Percentiles rank a stretch among this genome's conserved stretches.
Conservation (phyloP, 2,329 filamentous ascomycete species). For the Pseudogymnoascus sp. region DNA sequence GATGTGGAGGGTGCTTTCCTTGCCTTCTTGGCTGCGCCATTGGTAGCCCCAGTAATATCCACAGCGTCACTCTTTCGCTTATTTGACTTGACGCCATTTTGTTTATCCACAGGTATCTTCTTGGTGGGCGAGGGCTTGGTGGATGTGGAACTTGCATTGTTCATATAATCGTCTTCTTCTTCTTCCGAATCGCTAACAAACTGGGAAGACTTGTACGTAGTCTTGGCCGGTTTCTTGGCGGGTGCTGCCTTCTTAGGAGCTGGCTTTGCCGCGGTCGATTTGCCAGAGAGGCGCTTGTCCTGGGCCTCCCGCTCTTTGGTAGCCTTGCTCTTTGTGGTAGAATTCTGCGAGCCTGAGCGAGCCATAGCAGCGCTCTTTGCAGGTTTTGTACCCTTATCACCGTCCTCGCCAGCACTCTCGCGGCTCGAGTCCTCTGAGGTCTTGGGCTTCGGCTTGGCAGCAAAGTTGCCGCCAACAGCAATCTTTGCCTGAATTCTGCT, state of each 20-base stretch:
- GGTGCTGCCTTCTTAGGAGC: slow-evolving; percentile 26
- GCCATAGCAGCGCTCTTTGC: slow-evolving; percentile 37
- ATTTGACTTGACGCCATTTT: neutral
- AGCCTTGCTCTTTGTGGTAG: slow-evolving; percentile 48
- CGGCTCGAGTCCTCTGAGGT: slow-evolving; percentile 38
- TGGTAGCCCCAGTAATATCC: slow-evolving; percentile 24
- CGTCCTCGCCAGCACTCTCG: slow-evolving; percentile 37
- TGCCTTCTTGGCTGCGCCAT: slow-evolving; percentile 26
- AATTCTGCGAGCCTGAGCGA: slow-evolving; percentile 43
- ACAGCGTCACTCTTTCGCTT: slow-evolving; percentile 18
- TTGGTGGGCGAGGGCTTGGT: neutral
- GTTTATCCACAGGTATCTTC: neutral
- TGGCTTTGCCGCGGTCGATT: slow-evolving; percentile 19
- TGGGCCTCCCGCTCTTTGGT: slow-evolving; percentile 43
- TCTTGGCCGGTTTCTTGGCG: slow-evolving; percentile 29
- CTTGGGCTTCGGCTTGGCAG: slow-evolving; percentile 38
- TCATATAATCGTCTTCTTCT: slow-evolving; percentile 17
- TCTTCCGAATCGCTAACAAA: slow-evolving; percentile 29
- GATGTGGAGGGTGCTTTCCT: slow-evolving; percentile 21
- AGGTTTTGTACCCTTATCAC: slow-evolving; percentile 27
- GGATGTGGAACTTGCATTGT: neutral
- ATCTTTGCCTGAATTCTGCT: slow-evolving; percentile 53
- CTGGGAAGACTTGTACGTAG: slow-evolving; percentile 27
- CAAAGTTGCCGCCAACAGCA: slow-evolving; percentile 41
- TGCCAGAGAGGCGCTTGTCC: slow-evolving; percentile 41